These are phyloP conservation scores for Quercus robur DNA, from an alignment of 306 rosid species.

Conservation along the genomic window DNA sequence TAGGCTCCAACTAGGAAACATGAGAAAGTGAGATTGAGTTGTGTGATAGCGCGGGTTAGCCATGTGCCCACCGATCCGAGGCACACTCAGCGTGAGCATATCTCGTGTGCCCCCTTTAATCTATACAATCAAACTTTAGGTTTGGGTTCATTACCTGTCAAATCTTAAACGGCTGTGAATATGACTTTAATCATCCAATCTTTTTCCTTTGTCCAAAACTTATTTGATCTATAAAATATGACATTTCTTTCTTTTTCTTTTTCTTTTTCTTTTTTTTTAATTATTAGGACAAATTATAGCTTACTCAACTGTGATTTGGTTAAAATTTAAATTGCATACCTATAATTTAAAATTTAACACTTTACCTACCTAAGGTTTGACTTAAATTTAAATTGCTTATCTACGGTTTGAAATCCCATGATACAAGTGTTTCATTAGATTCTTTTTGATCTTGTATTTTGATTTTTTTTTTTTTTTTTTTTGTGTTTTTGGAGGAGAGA, in stretches of 20 bases:
- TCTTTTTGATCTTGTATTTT: no score
- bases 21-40: not conserved
- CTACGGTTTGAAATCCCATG: fast-evolving
- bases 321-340: fast-evolving
- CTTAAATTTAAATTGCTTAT: fast-evolving
- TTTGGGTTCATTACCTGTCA: constrained; percentile 15
- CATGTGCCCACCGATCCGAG: constrained; percentile 42
- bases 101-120: constrained; percentile 33
- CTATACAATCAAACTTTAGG: not conserved
- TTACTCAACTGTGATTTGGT: fast-evolving
- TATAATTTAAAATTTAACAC: no score
- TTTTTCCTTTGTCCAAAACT: not conserved
- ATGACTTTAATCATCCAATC: not conserved
- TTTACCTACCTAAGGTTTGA: fast-evolving
- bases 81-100: constrained; percentile 52
- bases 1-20: constrained; percentile 11
- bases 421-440: no score
- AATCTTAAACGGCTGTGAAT: constrained; percentile 15
- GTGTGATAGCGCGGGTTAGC: constrained; percentile 35
- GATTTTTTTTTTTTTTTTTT: no score
- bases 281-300: no score
- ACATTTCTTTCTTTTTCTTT: no score
- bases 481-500: no score
- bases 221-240: no score
- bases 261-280: no score